Base-by-base conservation (phyloP, 352 stramenopile species). In the Globisporangium canariense region DNA sequence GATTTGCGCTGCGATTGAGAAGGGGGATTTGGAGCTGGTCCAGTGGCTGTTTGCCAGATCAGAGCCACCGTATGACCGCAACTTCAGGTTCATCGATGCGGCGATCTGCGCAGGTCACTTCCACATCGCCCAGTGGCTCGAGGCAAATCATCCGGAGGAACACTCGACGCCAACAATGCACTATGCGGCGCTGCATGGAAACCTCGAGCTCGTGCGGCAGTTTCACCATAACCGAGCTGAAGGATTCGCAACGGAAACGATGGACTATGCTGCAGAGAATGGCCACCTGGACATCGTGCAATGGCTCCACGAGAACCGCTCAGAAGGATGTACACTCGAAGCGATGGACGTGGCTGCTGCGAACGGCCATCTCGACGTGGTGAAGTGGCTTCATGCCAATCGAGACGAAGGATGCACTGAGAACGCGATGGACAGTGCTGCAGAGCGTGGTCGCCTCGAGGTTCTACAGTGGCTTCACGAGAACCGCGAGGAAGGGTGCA, bases 341-440 rank as follows among this genome's bases (percentile, higher is more conserved):
- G 49, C 49, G 7, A 55, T 55, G 49, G 28, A 55, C 9, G 11
- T 9, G 3, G 49, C 49, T 38, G 49, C 49, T 20, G n/a, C 18
- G 25, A 38, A 22, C 4, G 49, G 53, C 6, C 53, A 60, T 9
- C 10, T 59, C 18, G n/a, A 59, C 2, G 53, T 59, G 6, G 53
- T 45, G 9, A 47, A 47, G 53, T 59, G 53, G 53, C 32, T 59
- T 16, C 18, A 22, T 7, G 22, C 14, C 2, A 59, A 59, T 22
- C 53, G 53, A 34, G 32, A 41, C 3, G 53, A 59, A 34, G 53
- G 53, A 13, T 59, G 53, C 10, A 34, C 53, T 2, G n/a, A 1
- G 2, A 7, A 59, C 13, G 53, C 53, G 18, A 59, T 59, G 53
- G 34, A 59, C 7, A 4, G 25, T 9, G 53, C 53, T 59, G 53